Evolutionary conservation across 768 basidiomycete genomes (phyloP).

Genomic region (Cystofilobasidium bisporidii): DNA sequence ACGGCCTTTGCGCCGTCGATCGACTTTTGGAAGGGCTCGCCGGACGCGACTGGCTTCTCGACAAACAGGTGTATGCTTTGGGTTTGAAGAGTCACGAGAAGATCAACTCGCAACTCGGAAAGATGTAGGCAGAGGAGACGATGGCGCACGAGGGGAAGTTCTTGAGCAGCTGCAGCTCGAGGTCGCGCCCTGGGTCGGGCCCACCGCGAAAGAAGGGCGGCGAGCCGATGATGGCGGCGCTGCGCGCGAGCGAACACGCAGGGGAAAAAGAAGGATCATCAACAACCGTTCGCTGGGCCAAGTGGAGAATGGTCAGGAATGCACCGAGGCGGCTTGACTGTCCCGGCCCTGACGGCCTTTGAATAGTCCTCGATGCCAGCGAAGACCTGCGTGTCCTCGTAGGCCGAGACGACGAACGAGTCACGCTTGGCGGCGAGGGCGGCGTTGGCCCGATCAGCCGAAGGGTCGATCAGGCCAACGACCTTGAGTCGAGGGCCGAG

Average conservation of each 20-base stretch:
- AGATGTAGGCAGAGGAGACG: too few species aligned
- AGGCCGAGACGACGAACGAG: slow-evolving; percentile 86
- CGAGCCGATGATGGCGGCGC: slow-evolving; percentile 76
- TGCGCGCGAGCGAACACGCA: too few species aligned
- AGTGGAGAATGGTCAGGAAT: slow-evolving; percentile 18
- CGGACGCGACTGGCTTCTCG: slow-evolving; percentile 29
- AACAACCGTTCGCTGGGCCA: background rate
- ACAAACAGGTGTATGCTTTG: slow-evolving; percentile 70
- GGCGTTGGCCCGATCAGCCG: slow-evolving; percentile 63
- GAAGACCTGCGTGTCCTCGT: slow-evolving; percentile 74
- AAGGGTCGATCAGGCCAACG: slow-evolving; percentile 86
- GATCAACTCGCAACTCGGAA: too few species aligned
- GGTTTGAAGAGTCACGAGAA: too few species aligned
- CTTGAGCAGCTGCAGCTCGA: slow-evolving; percentile 78
- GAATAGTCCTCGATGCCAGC: slow-evolving; percentile 72
- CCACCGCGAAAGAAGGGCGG: slow-evolving; percentile 91
- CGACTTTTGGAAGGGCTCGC: slow-evolving; percentile 19
- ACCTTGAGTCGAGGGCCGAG: slow-evolving; percentile 93
- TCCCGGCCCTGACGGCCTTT: slow-evolving; percentile 47
- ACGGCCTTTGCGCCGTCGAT: slow-evolving; percentile 22
- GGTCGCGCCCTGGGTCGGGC: slow-evolving; percentile 61
- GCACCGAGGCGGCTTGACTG: slow-evolving; percentile 48
- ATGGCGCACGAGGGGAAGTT: too few species aligned
- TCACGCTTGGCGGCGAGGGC: slow-evolving; percentile 78
- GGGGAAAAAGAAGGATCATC: background rate